Percentiles rank a stretch among this genome's conserved stretches.
These are phyloP conservation scores for Metroxylon sagu DNA, from an alignment of 176 grass and related monocot genomes.

Conservation along the genomic window DNA sequence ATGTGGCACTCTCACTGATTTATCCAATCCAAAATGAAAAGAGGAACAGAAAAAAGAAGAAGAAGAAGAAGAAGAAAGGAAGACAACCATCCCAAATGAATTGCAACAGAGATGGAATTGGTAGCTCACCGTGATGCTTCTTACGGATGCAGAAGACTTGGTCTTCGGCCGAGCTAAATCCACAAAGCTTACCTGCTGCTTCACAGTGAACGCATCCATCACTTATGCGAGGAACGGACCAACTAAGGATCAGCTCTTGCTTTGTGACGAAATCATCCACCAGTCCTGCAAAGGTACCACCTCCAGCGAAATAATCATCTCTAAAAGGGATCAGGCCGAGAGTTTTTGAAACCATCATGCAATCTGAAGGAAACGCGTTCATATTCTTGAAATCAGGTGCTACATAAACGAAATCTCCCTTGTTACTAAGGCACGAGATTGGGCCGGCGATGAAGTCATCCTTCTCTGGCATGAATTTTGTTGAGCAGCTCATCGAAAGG, in stretches of 20 bases:
- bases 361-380: constrained; percentile 28
- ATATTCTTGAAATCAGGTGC: background rate
- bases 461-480: background rate
- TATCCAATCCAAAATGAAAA: too few relatives aligned
- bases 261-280: constrained; percentile 11
- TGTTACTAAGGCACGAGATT: constrained; percentile 12
- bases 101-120: background rate
- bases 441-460: background rate
- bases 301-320: background rate
- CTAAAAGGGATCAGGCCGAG: background rate
- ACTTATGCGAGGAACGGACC: constrained; percentile 21
- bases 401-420: constrained; percentile 24
- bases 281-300: background rate
- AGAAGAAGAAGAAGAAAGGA: too few relatives aligned
- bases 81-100: too few relatives aligned
- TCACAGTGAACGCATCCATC: constrained; percentile 23
- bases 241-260: constrained; percentile 15
- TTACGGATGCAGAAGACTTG: constrained; percentile 26
- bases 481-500: constrained; percentile 22
- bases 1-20: too few relatives aligned
- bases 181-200: constrained; percentile 16
- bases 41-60: too few relatives aligned
- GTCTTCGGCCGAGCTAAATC: constrained; percentile 7
- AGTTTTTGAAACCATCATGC: constrained; percentile 7
- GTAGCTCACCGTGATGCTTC: constrained; percentile 9